Evolutionary conservation across 2,329 filamentous ascomycete species (phyloP).

Genomic region (Talaromyces atroroseus): DNA sequence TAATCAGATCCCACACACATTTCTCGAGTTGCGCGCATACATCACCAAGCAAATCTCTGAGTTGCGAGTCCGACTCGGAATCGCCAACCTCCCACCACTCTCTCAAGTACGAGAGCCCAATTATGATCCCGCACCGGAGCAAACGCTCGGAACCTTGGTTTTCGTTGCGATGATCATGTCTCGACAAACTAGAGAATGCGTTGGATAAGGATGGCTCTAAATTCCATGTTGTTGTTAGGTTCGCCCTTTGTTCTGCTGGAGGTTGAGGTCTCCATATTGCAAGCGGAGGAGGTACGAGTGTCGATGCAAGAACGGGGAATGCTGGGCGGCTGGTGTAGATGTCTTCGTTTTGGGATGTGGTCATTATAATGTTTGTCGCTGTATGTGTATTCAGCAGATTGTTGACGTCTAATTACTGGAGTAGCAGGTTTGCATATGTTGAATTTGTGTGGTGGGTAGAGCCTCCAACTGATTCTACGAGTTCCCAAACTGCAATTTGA

Average conservation of each 20-base stretch:
- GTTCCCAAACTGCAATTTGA: too few species aligned
- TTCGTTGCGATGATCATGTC: conserved; percentile 16
- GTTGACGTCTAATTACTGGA: too few species aligned
- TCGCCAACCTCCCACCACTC: conserved; percentile 14
- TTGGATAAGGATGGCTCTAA: conserved; percentile 14
- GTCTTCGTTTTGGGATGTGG: conserved; percentile 2
- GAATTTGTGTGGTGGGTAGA: background rate
- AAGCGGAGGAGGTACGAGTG: conserved; percentile 17
- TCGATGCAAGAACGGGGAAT: conserved; percentile 27
- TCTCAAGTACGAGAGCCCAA: conserved; percentile 29
- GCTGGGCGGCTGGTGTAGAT: conserved; percentile 27
- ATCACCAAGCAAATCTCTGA: conserved; percentile 24
- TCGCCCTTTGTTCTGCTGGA: background rate
- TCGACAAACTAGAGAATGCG: conserved; percentile 17
- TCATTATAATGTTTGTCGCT: background rate
- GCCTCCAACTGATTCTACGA: background rate
- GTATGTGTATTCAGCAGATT: background rate
- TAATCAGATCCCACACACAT: background rate
- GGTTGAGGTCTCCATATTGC: background rate
- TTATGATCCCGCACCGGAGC: conserved; percentile 26
- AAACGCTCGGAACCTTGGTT: conserved; percentile 11
- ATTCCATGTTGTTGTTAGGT: conserved; percentile 20
- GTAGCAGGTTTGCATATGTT: background rate
- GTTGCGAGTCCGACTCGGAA: conserved; percentile 10
- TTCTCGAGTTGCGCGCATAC: conserved; percentile 14